Base-by-base conservation (phyloP, 768 basidiomycete genomes). In the Russula griseocarnosa region DNA sequence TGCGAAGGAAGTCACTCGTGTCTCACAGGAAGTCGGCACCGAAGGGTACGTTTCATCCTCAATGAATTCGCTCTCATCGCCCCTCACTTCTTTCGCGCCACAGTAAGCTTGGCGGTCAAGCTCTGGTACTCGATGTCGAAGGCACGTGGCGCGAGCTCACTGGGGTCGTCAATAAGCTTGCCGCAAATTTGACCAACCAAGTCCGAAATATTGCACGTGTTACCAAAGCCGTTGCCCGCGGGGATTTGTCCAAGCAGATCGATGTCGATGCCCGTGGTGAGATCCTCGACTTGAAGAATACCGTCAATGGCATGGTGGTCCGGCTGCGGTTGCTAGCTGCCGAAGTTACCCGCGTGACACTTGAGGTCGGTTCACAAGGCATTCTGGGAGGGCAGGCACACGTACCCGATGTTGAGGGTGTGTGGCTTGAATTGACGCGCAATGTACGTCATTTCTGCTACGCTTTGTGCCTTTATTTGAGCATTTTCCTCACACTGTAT, bases 191-290 rank as follows among this genome's bases (percentile, higher is more conserved):
- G 57, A 90, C 87, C 6, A 76, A 71, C 42, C 79, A 82, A 62
- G 81, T 82, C 13, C 77, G 79, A 40, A 78, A 77, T 20, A 83
- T 84, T 68, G 82, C 83, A 30, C 76, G 75, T 50, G 83, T 85
- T 63, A 85, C 83, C 18, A 85, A 81, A 62, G 83, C 83, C 1
- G 92, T 95, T 69, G 94, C 93, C 0, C 76, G 85, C 51, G 94
- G 94, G n/a, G 93, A 96, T 75, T 74, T 92, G 67, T 86, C 83
- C 58, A 90, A 90, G 73, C 90, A 88, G 70, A 94, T 96, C 67
- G 90, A 92, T 58, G 92, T 95, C 66, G 90, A 92, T 68, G 88
- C 86, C 13, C 81, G 85, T 13, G 94, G 94, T 20, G 94, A 96
- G 74, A 94, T 96, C 59, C 76, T 88, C 59, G 88, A 91, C 71